A percentile compares a stretch with the other conserved stretches of the same genome.
These are phyloP conservation scores for Fusarium luffae DNA, from an alignment of 2,329 filamentous ascomycete species.

Conservation along the genomic window DNA sequence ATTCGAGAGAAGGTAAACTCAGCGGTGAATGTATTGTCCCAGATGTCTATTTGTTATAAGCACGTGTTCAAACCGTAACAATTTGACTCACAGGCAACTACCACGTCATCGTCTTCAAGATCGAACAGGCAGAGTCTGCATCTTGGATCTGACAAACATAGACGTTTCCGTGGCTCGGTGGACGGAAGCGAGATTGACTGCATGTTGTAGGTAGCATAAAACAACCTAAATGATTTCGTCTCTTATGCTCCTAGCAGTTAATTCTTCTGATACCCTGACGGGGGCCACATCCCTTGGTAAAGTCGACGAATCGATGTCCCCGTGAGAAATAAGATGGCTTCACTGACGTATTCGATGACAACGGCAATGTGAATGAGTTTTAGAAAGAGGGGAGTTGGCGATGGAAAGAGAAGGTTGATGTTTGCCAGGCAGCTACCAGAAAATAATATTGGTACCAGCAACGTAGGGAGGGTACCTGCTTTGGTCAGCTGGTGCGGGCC, in stretches of 20 bases:
- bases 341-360: background rate
- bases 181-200: background rate
- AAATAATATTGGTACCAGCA: background rate
- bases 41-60: background rate
- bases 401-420: background rate
- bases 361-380: background rate
- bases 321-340: no score
- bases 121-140: background rate
- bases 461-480: background rate
- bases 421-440: background rate
- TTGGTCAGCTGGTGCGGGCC: background rate
- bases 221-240: background rate
- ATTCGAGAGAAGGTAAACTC: background rate
- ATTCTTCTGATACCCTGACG: background rate
- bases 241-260: background rate
- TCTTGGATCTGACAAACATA: background rate
- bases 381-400: background rate
- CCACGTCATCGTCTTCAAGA: background rate
- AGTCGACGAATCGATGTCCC: no score
- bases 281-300: no score
- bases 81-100: background rate
- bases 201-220: background rate
- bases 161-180: background rate
- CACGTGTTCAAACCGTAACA: background rate
- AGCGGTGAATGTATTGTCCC: background rate